A percentile compares a stretch with the other conserved stretches of the same genome.
phyloP scores from a whole-genome alignment of 345 rosid species.

The Garcia nutans region DNA sequence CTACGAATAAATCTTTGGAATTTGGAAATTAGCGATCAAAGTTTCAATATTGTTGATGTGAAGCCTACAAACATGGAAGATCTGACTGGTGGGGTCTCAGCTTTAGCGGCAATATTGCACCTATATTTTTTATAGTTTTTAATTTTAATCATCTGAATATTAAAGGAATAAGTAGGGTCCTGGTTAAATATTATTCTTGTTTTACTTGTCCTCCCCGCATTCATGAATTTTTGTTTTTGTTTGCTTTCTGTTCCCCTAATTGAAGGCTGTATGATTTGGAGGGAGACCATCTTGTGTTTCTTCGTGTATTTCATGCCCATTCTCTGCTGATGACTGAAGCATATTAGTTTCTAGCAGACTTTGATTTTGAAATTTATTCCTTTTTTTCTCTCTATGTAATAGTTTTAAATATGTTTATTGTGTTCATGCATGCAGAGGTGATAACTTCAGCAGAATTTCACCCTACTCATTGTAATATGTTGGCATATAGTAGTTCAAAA shows the following conservation, averaged over 20 bases:
- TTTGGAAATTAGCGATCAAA: slow-evolving; percentile 63
- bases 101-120: neutral
- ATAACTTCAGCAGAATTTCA: slow-evolving; percentile 98
- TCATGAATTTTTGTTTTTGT: neutral
- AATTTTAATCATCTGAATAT: neutral
- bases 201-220: neutral
- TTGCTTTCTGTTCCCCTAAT: neutral
- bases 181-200: neutral
- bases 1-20: slow-evolving; percentile 66
- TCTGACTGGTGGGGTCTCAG: slow-evolving; percentile 44
- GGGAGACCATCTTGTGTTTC: neutral
- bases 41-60: slow-evolving; percentile 60
- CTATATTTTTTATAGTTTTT: neutral
- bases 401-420: neutral
- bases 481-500: slow-evolving; percentile 98
- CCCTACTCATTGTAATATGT: slow-evolving; percentile 83
- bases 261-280: neutral
- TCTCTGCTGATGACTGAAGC: slow-evolving; percentile 4
- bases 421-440: slow-evolving; percentile 63
- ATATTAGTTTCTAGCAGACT: neutral
- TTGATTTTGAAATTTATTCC: neutral
- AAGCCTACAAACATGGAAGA: slow-evolving; percentile 68
- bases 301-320: neutral
- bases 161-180: neutral
- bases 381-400: neutral